A percentile compares a stretch with the other conserved stretches of the same genome.
Conservation (phyloP, 805 yeast species). For the Torulaspora gathmanii region DNA sequence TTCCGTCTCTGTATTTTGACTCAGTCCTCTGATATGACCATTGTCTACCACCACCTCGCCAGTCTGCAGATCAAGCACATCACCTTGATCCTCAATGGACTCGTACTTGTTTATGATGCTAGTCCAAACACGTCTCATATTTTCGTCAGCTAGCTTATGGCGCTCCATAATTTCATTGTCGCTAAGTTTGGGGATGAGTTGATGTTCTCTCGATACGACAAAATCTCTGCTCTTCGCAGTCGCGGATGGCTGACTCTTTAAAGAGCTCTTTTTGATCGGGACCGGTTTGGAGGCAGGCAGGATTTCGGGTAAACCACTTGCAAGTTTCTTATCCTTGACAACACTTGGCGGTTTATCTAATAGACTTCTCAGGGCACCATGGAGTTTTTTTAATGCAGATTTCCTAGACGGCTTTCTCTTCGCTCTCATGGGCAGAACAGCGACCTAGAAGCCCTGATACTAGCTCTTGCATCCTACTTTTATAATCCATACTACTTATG, state of each 20-base stretch:
- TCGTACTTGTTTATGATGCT: slow-evolving; percentile 51
- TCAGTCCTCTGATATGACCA: slow-evolving; percentile 60
- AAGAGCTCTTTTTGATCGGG: neutral
- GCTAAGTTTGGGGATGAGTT: slow-evolving; percentile 30
- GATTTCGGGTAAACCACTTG: slow-evolving; percentile 7
- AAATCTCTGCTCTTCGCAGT: slow-evolving; percentile 11
- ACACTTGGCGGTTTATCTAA: slow-evolving; percentile 10
- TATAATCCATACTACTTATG: neutral
- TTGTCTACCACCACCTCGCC: slow-evolving; percentile 61
- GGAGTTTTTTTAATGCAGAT: slow-evolving; percentile 17
- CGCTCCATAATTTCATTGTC: slow-evolving; percentile 35
- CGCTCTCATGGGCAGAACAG: slow-evolving; percentile 9
- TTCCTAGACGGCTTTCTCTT: slow-evolving; percentile 13
- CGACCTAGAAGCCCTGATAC: no score
- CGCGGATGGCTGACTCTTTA: neutral
- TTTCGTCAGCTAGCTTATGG: slow-evolving; percentile 35
- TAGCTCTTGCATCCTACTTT: no score
- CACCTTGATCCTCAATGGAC: slow-evolving; percentile 51
- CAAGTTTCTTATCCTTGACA: neutral
- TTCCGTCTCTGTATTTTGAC: slow-evolving; percentile 16
- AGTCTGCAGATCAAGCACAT: slow-evolving; percentile 57
- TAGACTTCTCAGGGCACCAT: slow-evolving; percentile 23
- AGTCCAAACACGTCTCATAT: slow-evolving; percentile 44
- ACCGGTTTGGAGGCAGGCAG: slow-evolving; percentile 2
- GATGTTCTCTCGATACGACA: slow-evolving; percentile 32